These are phyloP conservation scores for Oryza meridionalis DNA, from an alignment of 176 grass and related monocot genomes.

Conservation along the genomic window DNA sequence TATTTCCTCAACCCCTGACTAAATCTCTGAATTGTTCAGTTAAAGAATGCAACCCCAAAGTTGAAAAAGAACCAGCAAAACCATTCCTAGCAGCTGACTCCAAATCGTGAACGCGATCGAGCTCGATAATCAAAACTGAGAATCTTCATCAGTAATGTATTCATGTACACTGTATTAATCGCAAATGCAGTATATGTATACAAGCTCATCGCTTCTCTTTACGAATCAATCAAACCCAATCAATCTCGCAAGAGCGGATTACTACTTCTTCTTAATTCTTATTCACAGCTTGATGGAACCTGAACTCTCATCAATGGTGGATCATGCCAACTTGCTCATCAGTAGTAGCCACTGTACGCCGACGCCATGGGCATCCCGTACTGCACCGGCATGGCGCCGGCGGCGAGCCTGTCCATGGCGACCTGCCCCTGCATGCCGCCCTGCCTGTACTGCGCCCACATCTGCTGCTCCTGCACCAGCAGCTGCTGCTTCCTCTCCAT, in stretches of 20 bases:
- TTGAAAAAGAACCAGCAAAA: no score
- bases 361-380: conserved; percentile 47
- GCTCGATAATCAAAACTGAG: not conserved
- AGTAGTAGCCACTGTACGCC: not conserved
- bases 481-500: conserved; percentile 82
- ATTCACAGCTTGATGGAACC: not conserved
- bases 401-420: conserved; percentile 40
- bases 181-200: not conserved
- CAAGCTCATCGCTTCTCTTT: not conserved
- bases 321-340: not conserved
- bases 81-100: not conserved
- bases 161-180: not conserved
- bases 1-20: no score
- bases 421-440: conserved; percentile 68
- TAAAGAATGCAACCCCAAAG: no score
- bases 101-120: not conserved
- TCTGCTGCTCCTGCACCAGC: conserved; percentile 68
- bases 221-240: not conserved
- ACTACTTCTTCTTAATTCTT: not conserved
- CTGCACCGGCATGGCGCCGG: conserved; percentile 41
- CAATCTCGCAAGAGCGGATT: not conserved
- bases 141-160: not conserved
- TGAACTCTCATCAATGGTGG: not conserved
- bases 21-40: no score
- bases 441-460: conserved; percentile 75